A percentile compares a stretch with the other conserved stretches of the same genome.
phyloP scores from a whole-genome alignment of 2,329 filamentous ascomycete species.

The Ophiocordyceps robertsii region DNA sequence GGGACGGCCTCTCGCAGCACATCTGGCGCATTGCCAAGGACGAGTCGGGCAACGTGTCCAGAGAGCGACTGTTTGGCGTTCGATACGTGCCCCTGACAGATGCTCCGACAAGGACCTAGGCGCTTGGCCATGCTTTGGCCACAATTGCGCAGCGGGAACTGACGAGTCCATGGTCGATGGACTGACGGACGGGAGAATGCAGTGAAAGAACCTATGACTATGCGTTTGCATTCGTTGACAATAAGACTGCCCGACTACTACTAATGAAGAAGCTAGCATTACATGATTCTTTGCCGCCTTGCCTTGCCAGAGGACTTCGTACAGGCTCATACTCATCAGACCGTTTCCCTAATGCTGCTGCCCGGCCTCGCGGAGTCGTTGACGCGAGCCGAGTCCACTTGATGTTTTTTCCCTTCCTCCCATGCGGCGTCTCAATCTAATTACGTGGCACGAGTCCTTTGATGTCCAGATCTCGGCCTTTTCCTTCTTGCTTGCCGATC shows the following conservation, averaged over 20 bases:
- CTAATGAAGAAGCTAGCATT: not conserved
- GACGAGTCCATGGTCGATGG: too few relatives aligned
- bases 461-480: too few relatives aligned
- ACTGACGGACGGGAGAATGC: too few relatives aligned
- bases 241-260: not conserved
- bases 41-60: slow-evolving; percentile 43
- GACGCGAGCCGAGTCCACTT: too few relatives aligned
- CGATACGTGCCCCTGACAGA: slow-evolving; percentile 68
- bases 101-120: slow-evolving; percentile 35
- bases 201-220: too few relatives aligned
- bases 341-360: not conserved
- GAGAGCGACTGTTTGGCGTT: slow-evolving; percentile 54
- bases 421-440: not conserved
- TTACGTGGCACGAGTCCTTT: not conserved
- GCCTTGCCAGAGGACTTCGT: not conserved
- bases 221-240: not conserved
- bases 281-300: not conserved
- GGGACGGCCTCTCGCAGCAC: slow-evolving; percentile 37
- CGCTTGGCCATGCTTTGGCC: too few relatives aligned
- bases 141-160: too few relatives aligned
- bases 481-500: too few relatives aligned
- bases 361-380: not conserved
- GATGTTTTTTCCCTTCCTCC: too few relatives aligned
- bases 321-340: not conserved
- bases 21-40: slow-evolving; percentile 68